Conservation (phyloP, 179 eudicot genomes). For the Gypsophila paniculata region DNA sequence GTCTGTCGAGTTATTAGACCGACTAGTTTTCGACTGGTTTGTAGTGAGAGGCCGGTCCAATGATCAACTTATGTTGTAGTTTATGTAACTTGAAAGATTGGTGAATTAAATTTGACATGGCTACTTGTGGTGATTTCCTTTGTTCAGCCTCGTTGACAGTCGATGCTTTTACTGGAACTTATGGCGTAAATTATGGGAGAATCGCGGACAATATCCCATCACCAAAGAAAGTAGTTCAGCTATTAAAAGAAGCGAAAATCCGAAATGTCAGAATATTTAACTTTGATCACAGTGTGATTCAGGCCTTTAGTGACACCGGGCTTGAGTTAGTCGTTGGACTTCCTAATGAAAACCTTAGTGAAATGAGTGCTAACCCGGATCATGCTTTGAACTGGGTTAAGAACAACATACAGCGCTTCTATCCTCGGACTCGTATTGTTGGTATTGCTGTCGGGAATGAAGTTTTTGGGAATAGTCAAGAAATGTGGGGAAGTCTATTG, state of each 20-base stretch:
- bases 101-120: conserved; percentile 2
- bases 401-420: conserved; percentile 60
- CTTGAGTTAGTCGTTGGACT: conserved; percentile 88
- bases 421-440: conserved; percentile 65
- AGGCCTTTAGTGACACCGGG: conserved; percentile 81
- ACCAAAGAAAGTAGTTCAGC: conserved; percentile 69
- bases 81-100: background rate
- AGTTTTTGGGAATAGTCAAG: conserved; percentile 56
- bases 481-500: conserved; percentile 47
- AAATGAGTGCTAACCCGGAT: conserved; percentile 65
- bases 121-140: conserved; percentile 18
- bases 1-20: background rate
- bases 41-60: background rate
- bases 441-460: conserved; percentile 97
- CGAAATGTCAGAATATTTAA: conserved; percentile 82
- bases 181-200: conserved; percentile 89
- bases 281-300: conserved; percentile 66
- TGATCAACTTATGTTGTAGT: background rate
- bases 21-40: background rate
- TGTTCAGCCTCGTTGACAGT: conserved; percentile 33
- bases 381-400: conserved; percentile 78
- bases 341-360: conserved; percentile 55
- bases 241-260: conserved; percentile 68
- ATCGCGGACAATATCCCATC: conserved; percentile 83
- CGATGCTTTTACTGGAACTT: conserved; percentile 80